A percentile compares a stretch with the other conserved stretches of the same genome.
These are phyloP conservation scores for Raffaelea albimanens DNA, from an alignment of 2,329 filamentous ascomycete genomes.

Conservation along the genomic window DNA sequence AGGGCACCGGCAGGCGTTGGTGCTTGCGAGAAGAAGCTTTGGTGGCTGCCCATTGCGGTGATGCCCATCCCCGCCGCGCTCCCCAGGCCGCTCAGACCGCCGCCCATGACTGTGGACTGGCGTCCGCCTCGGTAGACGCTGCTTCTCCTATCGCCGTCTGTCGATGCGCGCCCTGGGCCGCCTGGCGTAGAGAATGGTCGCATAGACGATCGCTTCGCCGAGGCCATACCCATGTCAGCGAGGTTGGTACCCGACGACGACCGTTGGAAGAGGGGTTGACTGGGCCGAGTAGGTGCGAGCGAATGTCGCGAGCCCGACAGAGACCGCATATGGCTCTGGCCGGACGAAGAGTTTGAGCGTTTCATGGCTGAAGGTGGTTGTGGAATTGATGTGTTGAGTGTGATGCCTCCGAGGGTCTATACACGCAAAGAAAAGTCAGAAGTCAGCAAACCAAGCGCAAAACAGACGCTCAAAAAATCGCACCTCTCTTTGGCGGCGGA, in stretches of 20 bases:
- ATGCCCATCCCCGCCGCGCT: constrained; percentile 6
- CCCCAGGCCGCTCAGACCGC: constrained; percentile 57
- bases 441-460: constrained; percentile 2
- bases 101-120: constrained; percentile 53
- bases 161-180: constrained; percentile 33
- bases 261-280: constrained; percentile 78
- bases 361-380: constrained; percentile 92
- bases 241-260: constrained; percentile 76
- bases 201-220: constrained; percentile 73
- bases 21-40: constrained; percentile 90
- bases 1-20: constrained; percentile 74
- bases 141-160: constrained; percentile 58
- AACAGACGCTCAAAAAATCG: constrained; percentile 12
- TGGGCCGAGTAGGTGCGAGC: constrained; percentile 73
- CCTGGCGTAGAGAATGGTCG: constrained; percentile 64
- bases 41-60: constrained; percentile 50
- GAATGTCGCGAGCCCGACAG: constrained; percentile 78
- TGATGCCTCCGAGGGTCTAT: constrained; percentile 80
- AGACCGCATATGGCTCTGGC: constrained; percentile 66
- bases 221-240: constrained; percentile 62
- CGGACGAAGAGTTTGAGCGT: constrained; percentile 70
- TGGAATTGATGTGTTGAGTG: constrained; percentile 74
- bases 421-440: constrained; percentile 9
- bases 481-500: constrained; percentile 86
- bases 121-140: constrained; percentile 63